phyloP scores from a whole-genome alignment of 345 rosid genomes.

The Gossypium herbaceum region DNA sequence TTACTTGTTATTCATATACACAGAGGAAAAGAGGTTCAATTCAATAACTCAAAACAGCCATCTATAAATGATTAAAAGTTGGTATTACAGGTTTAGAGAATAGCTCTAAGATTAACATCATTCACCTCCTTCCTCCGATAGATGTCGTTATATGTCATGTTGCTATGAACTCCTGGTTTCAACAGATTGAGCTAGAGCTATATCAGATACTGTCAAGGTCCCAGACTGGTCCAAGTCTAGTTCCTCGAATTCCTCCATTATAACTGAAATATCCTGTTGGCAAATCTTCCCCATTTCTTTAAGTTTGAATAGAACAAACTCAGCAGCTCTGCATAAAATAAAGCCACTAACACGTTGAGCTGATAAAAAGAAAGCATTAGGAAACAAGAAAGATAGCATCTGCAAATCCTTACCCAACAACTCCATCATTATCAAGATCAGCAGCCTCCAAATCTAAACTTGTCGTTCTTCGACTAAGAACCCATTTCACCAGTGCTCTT shows the following conservation, averaged over 20 bases:
- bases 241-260: slow-evolving; percentile 57
- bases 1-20: too few species aligned
- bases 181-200: slow-evolving; percentile 9
- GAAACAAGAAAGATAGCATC: not conserved
- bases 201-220: slow-evolving; percentile 13
- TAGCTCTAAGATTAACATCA: too few species aligned
- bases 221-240: slow-evolving; percentile 35
- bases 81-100: too few species aligned
- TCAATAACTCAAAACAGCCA: too few species aligned
- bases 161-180: not conserved
- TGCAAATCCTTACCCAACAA: slow-evolving; percentile 53
- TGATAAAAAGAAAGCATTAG: not conserved
- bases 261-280: slow-evolving; percentile 40
- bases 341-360: not conserved
- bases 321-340: slow-evolving; percentile 38
- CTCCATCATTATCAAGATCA: slow-evolving; percentile 70
- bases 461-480: slow-evolving; percentile 55
- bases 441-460: slow-evolving; percentile 72
- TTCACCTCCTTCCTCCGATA: too few species aligned
- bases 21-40: too few species aligned
- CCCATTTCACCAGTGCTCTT: slow-evolving; percentile 59
- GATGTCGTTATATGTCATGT: not conserved
- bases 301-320: slow-evolving; percentile 56
- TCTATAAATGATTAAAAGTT: too few species aligned
- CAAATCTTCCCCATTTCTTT: slow-evolving; percentile 70